phyloP scores from a whole-genome alignment of 1,284 basidiomycete species.

The Pseudozyma hubeiensis region DNA sequence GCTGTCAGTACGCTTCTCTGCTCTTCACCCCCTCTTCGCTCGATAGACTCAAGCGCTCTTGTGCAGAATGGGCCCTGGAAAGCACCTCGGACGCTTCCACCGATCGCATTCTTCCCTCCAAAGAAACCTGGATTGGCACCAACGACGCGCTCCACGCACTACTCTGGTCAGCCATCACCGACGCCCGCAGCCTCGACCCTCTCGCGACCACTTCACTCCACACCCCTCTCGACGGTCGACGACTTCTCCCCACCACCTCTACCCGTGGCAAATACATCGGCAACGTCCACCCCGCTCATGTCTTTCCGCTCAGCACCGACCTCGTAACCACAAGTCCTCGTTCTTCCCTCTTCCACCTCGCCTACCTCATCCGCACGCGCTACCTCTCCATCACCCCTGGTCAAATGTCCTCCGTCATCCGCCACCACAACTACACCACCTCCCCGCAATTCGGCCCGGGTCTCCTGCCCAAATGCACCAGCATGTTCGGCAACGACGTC shows the following conservation, averaged over 20 bases:
- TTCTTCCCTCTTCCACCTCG: background rate
- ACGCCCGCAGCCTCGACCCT: background rate
- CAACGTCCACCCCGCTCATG: conserved; percentile 12
- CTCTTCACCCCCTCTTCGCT: conserved; percentile 3
- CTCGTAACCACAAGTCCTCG: background rate
- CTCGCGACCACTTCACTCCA: background rate
- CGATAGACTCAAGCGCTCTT: background rate
- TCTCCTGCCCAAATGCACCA: background rate
- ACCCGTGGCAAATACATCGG: conserved; percentile 5
- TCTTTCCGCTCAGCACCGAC: background rate
- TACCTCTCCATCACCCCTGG: background rate
- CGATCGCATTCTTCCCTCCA: background rate
- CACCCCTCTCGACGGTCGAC: conserved; percentile 5
- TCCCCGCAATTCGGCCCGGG: background rate
- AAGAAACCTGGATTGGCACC: conserved; percentile 9
- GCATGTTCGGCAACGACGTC: conserved; percentile 15
- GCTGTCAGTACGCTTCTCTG: conserved; percentile 2
- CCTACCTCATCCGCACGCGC: background rate
- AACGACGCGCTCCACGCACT: conserved; percentile 15
- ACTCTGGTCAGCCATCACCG: conserved; percentile 3
- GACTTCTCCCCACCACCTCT: background rate
- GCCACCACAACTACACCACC: conserved; percentile 1
- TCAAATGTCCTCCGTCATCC: conserved; percentile 4
- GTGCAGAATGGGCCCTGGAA: conserved; percentile 5
- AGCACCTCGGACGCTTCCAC: background rate